phyloP scores from a whole-genome alignment of 106 monocot genomes.

The Dioscorea zingiberensis region DNA sequence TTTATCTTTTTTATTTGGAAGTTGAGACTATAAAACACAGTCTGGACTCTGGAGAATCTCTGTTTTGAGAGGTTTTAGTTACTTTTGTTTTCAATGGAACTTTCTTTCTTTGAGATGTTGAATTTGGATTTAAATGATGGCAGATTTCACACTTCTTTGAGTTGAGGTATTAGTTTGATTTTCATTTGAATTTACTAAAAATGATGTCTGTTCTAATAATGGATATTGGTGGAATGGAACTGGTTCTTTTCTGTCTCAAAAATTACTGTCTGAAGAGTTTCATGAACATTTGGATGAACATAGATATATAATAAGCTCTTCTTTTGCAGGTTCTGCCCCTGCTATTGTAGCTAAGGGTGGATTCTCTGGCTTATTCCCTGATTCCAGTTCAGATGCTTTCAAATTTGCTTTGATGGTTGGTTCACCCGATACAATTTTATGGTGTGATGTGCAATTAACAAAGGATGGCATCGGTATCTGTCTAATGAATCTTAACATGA shows the following conservation, averaged over 20 bases:
- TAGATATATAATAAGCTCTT: neutral
- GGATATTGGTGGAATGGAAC: too few species aligned
- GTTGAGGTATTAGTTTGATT: neutral
- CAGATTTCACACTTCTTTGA: too few species aligned
- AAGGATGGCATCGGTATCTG: slow-evolving; percentile 71
- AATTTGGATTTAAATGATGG: too few species aligned
- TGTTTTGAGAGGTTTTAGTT: too few species aligned
- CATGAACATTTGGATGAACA: neutral
- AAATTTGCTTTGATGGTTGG: slow-evolving; percentile 16
- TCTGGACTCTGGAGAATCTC: too few species aligned
- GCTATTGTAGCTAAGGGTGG: slow-evolving; percentile 70
- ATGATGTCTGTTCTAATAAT: neutral
- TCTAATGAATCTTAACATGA: slow-evolving; percentile 44
- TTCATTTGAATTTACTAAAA: neutral
- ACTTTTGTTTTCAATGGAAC: too few species aligned
- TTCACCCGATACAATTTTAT: slow-evolving; percentile 28
- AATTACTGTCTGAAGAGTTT: neutral
- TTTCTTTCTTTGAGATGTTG: too few species aligned
- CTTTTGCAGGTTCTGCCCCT: slow-evolving; percentile 51
- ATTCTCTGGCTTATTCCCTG: slow-evolving; percentile 81
- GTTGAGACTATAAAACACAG: too few species aligned
- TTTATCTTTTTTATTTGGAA: too few species aligned
- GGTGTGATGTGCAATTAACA: slow-evolving; percentile 71
- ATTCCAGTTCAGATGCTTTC: slow-evolving; percentile 54
- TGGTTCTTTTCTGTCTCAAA: neutral